Percentiles rank a stretch among this genome's conserved stretches.
Conservation (phyloP, 768 basidiomycete species). For the Panaeolus papilionaceus region DNA sequence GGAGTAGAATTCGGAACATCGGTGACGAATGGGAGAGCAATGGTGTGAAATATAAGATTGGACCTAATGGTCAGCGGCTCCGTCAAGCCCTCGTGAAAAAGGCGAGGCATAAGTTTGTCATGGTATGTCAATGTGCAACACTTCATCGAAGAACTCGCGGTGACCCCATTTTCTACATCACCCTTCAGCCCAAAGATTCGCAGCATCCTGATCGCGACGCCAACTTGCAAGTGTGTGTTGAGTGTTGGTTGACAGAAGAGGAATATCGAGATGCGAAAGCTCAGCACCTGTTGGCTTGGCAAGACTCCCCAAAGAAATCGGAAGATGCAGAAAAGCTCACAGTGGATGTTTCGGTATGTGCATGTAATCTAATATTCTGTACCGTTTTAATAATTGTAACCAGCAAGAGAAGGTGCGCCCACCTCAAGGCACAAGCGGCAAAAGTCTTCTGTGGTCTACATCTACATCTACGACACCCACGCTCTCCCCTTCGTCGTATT, state of each 20-base stretch:
- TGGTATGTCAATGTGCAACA: constrained; percentile 54
- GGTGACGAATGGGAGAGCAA: constrained; percentile 83
- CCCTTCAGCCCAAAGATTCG: constrained; percentile 72
- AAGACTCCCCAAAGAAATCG: constrained; percentile 57
- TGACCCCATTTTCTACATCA: constrained; percentile 20
- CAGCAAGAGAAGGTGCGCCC: constrained; percentile 20
- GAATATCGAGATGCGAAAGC: constrained; percentile 72
- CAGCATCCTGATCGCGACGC: constrained; percentile 76
- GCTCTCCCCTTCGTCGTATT: constrained; percentile 38
- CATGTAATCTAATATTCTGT: constrained; percentile 15
- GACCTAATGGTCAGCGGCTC: constrained; percentile 70
- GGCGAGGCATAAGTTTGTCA: constrained; percentile 69
- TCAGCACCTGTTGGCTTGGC: constrained; percentile 69
- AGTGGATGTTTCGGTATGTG: constrained; percentile 43
- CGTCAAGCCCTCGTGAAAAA: constrained; percentile 77
- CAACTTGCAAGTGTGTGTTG: constrained; percentile 76
- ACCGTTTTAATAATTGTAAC: constrained; percentile 14
- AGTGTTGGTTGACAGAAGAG: constrained; percentile 79
- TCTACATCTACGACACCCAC: constrained; percentile 46
- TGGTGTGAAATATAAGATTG: constrained; percentile 74
- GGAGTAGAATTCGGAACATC: constrained; percentile 62
- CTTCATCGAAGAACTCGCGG: constrained; percentile 16
- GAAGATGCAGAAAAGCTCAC: constrained; percentile 47
- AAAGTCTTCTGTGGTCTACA: constrained; percentile 73
- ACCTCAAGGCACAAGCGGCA: constrained; percentile 47